A percentile compares a stretch with the other conserved stretches of the same genome.
These are phyloP conservation scores for Exophiala bonariae DNA, from an alignment of 2,329 filamentous ascomycete species.

Conservation along the genomic window DNA sequence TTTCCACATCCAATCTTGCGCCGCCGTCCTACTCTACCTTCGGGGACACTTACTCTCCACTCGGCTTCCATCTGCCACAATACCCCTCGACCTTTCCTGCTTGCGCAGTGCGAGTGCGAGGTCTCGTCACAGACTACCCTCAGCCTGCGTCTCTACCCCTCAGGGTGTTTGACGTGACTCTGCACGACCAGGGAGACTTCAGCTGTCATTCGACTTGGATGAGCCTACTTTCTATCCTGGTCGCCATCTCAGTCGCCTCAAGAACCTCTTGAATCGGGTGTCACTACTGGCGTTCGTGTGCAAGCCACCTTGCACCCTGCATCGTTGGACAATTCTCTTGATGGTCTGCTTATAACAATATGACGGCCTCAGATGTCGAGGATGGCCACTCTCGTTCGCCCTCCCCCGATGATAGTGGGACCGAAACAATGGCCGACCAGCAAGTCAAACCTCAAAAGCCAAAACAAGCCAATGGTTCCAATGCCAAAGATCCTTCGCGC, in stretches of 20 bases:
- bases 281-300: conserved; percentile 19
- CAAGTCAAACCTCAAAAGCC: conserved; percentile 41
- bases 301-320: conserved; percentile 16
- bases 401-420: conserved; percentile 38
- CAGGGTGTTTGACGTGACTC: conserved; percentile 1
- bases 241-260: too few relatives aligned
- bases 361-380: conserved; percentile 35
- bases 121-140: too few relatives aligned
- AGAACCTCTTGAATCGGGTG: conserved; percentile 8
- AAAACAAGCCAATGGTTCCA: conserved; percentile 61
- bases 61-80: too few relatives aligned
- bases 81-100: too few relatives aligned
- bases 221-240: background rate
- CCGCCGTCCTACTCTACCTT: conserved; percentile 7
- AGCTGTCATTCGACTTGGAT: conserved; percentile 8
- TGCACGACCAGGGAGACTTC: conserved; percentile 8
- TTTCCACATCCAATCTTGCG: conserved; percentile 10
- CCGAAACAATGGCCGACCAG: conserved; percentile 36
- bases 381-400: conserved; percentile 36
- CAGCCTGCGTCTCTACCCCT: too few relatives aligned
- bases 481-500: conserved; percentile 83
- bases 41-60: too few relatives aligned
- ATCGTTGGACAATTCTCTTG: conserved; percentile 16
- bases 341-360: conserved; percentile 31
- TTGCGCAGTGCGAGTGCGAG: too few relatives aligned